Conservation (phyloP, 2,329 filamentous ascomycete species). For the Beauveria rudraprayagi region DNA sequence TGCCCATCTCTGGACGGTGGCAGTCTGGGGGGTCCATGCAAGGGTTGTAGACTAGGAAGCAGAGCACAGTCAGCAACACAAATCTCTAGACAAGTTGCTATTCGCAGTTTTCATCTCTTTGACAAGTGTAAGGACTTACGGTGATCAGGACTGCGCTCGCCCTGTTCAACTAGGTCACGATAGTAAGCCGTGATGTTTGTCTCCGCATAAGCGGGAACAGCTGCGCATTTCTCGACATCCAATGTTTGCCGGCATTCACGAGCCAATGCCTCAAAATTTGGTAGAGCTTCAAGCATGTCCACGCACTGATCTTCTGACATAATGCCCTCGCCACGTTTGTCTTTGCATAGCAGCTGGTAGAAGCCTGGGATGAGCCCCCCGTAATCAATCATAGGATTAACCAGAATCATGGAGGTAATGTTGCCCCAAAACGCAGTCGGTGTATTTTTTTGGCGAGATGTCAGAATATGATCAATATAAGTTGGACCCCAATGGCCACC, state of each 20-base stretch:
- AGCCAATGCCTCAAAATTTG: slow-evolving; percentile 34
- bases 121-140: slow-evolving; percentile 26
- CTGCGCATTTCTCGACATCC: slow-evolving; percentile 65
- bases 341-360: slow-evolving; percentile 15
- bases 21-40: slow-evolving; percentile 12
- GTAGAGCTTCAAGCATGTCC: slow-evolving; percentile 30
- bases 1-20: slow-evolving; percentile 13
- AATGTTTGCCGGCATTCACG: slow-evolving; percentile 75
- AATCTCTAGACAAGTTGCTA: too few species aligned
- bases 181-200: slow-evolving; percentile 23
- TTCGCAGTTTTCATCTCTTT: slow-evolving; percentile 21
- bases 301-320: slow-evolving; percentile 16
- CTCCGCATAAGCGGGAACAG: neutral
- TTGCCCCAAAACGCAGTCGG: slow-evolving; percentile 40
- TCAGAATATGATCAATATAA: slow-evolving; percentile 14
- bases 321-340: slow-evolving; percentile 12
- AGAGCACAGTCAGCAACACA: neutral
- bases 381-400: slow-evolving; percentile 14
- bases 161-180: slow-evolving; percentile 28
- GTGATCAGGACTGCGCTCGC: slow-evolving; percentile 35
- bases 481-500: slow-evolving; percentile 31
- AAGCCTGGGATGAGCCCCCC: slow-evolving; percentile 4
- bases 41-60: slow-evolving; percentile 6
- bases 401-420: slow-evolving; percentile 46
- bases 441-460: slow-evolving; percentile 9